Base-by-base conservation (phyloP, 2,329 filamentous ascomycete genomes). In the Helotiales sp. region DNA sequence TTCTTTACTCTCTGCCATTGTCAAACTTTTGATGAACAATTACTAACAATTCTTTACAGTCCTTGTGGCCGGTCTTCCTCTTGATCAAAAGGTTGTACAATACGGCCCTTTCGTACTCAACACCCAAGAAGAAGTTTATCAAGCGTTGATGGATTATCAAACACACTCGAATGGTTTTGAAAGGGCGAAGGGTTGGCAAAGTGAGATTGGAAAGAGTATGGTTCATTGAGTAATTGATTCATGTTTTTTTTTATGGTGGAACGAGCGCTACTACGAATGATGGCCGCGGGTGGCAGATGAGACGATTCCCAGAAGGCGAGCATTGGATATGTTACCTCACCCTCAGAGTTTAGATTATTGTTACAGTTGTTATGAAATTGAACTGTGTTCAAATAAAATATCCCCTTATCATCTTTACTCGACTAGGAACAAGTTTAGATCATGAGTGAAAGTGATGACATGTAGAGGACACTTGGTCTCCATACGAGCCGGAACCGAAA, bases 41-140 rank as follows among this genome's bases (percentile, higher is more conserved):
- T 58, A 43, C 59, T 65, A 65, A 64, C 32, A 40, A 61, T 17
- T 43, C 28, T 37, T 30, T 55, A 52, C 6, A 76, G 87, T 96
- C 52, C 82, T 97, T 37, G 85, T 96, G 17, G 92, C 93, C 0
- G 93, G 93, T 11, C 86, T 91, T 72, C 93, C 93, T 1, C 83
- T 95, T 0, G 90, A 95, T 73, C 92, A 96, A 80, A 86, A 89
- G 47, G 86, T 96, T 40, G 89, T 95, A 37, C 92, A 96, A 81
- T 94, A 95, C 74, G 93, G 92, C 0, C 92, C 93, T 0, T 96
- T 96, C 76, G 93, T 96, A n/a, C 80, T 93, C 67, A 93, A 82
- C 68, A 87, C 85, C 49, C 83, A 90, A 76, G 88, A 91, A 62
- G 88, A 91, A 71, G 90, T 95, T 3, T 89, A 91, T 74, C 85